A percentile compares a stretch with the other conserved stretches of the same genome.
These are phyloP conservation scores for Apiospora kogelbergensis DNA, from an alignment of 2,329 filamentous ascomycete genomes.

Conservation along the genomic window DNA sequence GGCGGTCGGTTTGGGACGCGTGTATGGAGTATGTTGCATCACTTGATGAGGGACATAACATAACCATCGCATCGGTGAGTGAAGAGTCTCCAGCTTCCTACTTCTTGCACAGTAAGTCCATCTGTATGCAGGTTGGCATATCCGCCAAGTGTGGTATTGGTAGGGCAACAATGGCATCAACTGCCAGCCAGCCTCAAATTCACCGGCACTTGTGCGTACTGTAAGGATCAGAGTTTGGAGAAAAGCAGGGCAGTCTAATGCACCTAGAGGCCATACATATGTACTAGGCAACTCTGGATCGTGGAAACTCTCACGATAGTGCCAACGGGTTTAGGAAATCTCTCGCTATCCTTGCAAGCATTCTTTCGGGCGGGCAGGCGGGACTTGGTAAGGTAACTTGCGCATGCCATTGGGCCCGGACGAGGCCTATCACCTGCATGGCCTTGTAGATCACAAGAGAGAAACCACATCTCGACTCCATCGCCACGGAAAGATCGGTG, in stretches of 20 bases:
- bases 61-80: background rate
- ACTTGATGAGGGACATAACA: background rate
- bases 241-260: background rate
- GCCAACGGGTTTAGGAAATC: conserved; percentile 3
- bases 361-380: background rate
- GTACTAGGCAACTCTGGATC: background rate
- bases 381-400: background rate
- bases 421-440: background rate
- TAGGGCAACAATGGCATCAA: background rate
- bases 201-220: background rate
- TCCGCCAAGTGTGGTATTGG: background rate
- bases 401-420: background rate
- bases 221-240: background rate
- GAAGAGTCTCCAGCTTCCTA: background rate
- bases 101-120: background rate
- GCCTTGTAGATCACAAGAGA: background rate
- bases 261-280: background rate
- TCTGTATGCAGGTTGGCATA: background rate
- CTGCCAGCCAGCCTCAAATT: background rate
- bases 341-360: background rate
- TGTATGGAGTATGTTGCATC: background rate
- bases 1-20: background rate
- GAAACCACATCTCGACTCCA: background rate
- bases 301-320: conserved; percentile 1
- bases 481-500: background rate